Base-by-base conservation (phyloP, 106 monocot genomes). In the Dioscorea alata region DNA sequence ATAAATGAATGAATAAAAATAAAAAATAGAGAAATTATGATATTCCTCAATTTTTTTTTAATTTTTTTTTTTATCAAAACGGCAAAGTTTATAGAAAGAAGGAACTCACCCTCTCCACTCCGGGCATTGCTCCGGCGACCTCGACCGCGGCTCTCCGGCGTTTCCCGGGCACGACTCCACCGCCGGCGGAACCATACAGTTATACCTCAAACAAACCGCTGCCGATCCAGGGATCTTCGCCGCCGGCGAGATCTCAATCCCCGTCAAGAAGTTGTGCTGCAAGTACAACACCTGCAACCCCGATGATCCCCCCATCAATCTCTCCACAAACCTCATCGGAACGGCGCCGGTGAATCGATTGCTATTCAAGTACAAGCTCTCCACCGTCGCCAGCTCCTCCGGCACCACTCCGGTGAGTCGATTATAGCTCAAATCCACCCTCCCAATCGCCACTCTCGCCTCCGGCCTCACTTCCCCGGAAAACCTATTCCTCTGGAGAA, bases 141-240 rank as follows among this genome's bases (percentile, higher is more conserved):
- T 50, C 52, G 82, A 72, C 77, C 82, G 80, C 82, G 67, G 64
- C 32, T 35, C 68, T 6, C 89, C 89, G 32, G 85, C 82, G 67
- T 82, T 89, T n/a, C 85, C 60, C 61, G 89, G 89, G 68, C 89
- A 89, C 34, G 85, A 82, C 15, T 82, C 68, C 50, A 79, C 76
- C 16, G 85, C 71, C 50, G 89, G 85, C 72, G 89, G 89, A 71
- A 85, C 82, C 89, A 89, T 89, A 68, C 89, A 89, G 33, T 89
- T 89, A 59, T 85, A 89, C 74, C 82, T 82, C 64, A 89, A 62
- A 69, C 89, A 89, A 13, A 89, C 65, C 50, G 89, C 82, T 3
- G 76, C 76, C 20, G 80, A 77, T 1, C 60, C 59, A 16, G 89
- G 89, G 22, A 89, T 71, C 64, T 76, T 76, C 18, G 88, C 74